Percentiles rank a stretch among this genome's conserved stretches.
Evolutionary conservation across 1,139 yeast genomes (phyloP).

Genomic region (Zygoascus meyerae): DNA sequence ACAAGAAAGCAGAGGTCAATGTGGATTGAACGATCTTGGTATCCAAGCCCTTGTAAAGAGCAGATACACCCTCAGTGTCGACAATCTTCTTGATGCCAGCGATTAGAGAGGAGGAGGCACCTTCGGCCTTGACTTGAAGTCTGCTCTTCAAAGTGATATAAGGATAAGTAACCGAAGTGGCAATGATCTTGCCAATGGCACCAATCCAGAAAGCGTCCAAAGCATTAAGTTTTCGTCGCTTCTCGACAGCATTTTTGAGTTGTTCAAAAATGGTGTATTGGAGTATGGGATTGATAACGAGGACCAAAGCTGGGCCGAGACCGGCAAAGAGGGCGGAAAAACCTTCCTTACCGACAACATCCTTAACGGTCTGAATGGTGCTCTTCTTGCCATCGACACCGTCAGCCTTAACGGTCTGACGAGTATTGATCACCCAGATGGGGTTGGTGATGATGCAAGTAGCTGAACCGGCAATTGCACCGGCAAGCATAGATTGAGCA

Average conservation of each 20-base stretch:
- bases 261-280: conserved; percentile 93
- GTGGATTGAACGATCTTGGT: conserved; percentile 81
- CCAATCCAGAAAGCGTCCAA: conserved; percentile 79
- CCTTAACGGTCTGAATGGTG: conserved; percentile 50
- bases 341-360: conserved; percentile 70
- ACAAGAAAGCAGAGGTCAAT: conserved; percentile 81
- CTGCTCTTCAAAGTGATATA: conserved; percentile 82
- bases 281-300: conserved; percentile 83
- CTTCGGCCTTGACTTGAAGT: conserved; percentile 59
- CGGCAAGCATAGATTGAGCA: conserved; percentile 67
- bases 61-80: conserved; percentile 62
- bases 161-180: conserved; percentile 85
- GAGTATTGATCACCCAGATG: conserved; percentile 90
- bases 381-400: conserved; percentile 37
- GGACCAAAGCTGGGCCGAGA: conserved; percentile 75
- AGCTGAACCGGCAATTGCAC: conserved; percentile 82
- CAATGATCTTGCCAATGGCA: conserved; percentile 81
- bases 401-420: conserved; percentile 57
- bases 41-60: conserved; percentile 75
- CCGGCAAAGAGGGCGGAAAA: conserved; percentile 65
- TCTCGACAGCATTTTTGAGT: conserved; percentile 59
- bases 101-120: conserved; percentile 26
- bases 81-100: conserved; percentile 45
- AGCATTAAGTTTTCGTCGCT: conserved; percentile 46
- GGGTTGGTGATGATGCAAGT: conserved; percentile 89